Conservation (phyloP, 805 yeast genomes). For the Lipomyces japonicus region DNA sequence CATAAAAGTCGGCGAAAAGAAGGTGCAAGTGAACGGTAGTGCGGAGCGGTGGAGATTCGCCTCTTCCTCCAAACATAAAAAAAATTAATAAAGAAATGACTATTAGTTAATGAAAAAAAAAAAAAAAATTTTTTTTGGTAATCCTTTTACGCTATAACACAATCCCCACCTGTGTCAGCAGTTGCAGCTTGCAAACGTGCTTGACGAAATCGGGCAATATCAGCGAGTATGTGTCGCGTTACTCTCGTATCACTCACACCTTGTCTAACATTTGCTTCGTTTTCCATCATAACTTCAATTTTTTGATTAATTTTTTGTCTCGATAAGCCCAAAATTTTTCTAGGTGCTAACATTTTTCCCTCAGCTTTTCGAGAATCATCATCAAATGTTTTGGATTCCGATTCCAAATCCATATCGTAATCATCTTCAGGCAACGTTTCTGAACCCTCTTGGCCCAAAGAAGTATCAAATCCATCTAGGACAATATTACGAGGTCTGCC, state of each 20-base stretch:
- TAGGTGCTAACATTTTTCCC: conserved; percentile 14
- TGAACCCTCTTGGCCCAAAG: neutral
- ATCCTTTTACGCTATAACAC: conserved; percentile 4
- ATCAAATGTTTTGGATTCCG: neutral
- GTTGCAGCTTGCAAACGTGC: no score
- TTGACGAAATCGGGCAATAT: conserved; percentile 8
- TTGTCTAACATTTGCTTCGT: conserved; percentile 15
- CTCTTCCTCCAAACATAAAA: no score
- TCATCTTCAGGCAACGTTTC: neutral
- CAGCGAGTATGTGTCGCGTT: conserved; percentile 13
- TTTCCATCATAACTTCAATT: conserved; percentile 12
- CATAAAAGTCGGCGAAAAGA: neutral
- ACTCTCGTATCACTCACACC: conserved; percentile 16
- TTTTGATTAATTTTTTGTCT: conserved; percentile 8
- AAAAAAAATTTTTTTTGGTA: no score
- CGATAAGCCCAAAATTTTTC: conserved; percentile 19
- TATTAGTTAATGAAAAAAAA: no score
- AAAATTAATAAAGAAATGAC: no score
- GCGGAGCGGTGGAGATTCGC: no score
- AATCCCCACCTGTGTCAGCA: conserved; percentile 6
- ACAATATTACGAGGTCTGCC: no score
- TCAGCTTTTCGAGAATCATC: neutral
- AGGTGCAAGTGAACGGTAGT: neutral
- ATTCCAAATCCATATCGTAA: no score
- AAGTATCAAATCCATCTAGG: conserved; percentile 5